Percentiles rank a stretch among this genome's conserved stretches.
Conservation (phyloP, 2,329 filamentous ascomycete species). For the Ophiostoma montium region DNA sequence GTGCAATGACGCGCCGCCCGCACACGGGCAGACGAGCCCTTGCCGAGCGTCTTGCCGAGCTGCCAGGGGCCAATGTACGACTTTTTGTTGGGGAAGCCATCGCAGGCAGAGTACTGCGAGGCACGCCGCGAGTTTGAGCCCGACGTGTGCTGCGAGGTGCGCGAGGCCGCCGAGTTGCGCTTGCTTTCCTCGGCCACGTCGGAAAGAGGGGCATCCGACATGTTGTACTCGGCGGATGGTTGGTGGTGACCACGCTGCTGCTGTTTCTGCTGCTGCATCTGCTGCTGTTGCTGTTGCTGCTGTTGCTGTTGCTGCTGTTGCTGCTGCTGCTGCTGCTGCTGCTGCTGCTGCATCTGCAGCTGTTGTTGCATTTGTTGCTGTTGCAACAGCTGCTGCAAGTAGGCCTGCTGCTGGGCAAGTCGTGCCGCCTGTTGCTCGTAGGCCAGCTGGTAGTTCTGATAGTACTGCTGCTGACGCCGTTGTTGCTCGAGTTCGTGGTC, state of each 20-base stretch:
- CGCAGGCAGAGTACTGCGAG: conserved; percentile 23
- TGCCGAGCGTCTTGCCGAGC: conserved; percentile 75
- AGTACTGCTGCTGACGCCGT: not conserved
- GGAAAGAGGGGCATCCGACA: conserved; percentile 1
- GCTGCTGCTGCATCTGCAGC: not conserved
- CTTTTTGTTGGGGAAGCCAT: conserved; percentile 27
- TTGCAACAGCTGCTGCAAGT: conserved; percentile 3
- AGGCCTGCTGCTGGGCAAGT: not conserved
- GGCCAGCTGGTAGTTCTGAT: conserved; percentile 2
- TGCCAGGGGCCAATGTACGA: conserved; percentile 90
- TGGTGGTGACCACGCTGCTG: not conserved
- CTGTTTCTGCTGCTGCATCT: not conserved
- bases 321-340: not conserved
- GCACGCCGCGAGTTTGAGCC: conserved; percentile 20
- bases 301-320: conserved; percentile 1
- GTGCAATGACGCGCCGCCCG: conserved; percentile 67
- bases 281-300: conserved; percentile 4
- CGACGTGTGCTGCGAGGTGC: conserved; percentile 17
- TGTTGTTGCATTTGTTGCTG: conserved; percentile 1
- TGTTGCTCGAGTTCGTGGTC: not conserved
- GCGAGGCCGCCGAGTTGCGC: conserved; percentile 21
- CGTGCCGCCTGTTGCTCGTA: not conserved
- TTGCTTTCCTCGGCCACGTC: conserved; percentile 7
- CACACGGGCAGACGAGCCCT: conserved; percentile 80
- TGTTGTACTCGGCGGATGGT: not conserved